Evolutionary conservation across 371 early-diverging fungal genomes (phyloP).

Genomic region (Rhizopus arrhizus): DNA sequence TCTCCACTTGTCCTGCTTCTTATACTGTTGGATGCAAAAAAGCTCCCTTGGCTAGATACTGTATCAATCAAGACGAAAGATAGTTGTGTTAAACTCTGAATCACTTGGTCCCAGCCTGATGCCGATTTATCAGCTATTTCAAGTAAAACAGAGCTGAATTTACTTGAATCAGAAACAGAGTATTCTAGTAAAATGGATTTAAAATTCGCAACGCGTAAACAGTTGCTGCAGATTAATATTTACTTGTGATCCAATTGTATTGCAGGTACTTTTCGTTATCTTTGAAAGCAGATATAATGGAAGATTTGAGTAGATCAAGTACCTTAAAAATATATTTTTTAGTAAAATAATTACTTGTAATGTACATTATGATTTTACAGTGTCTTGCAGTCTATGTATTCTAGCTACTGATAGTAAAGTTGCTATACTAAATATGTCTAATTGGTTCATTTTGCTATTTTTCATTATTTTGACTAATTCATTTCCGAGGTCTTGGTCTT

Average conservation of each 20-base stretch:
- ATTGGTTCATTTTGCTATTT: conserved; percentile 39
- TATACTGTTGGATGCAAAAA: conserved; percentile 4
- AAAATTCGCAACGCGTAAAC: not conserved
- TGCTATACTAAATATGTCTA: conserved; percentile 56
- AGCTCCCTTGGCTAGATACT: conserved; percentile 31
- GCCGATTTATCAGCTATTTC: conserved; percentile 50
- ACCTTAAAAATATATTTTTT: conserved; percentile 21
- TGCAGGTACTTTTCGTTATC: conserved; percentile 54
- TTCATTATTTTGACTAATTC: conserved; percentile 62
- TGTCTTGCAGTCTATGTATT: conserved; percentile 62
- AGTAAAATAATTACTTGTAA: not conserved
- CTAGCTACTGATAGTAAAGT: conserved; percentile 62
- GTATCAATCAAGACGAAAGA: conserved; percentile 59
- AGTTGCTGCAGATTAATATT: not conserved
- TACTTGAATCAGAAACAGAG: conserved; percentile 5
- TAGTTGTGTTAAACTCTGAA: conserved; percentile 60
- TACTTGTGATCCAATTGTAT: conserved; percentile 57
- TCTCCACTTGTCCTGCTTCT: conserved; percentile 24
- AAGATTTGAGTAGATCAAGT: conserved; percentile 54
- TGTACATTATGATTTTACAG: conserved; percentile 24
- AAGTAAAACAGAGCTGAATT: conserved; percentile 18
- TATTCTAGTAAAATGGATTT: conserved; percentile 3
- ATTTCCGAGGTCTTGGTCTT: conserved; percentile 64
- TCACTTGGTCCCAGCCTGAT: conserved; percentile 62
- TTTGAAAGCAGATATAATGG: conserved; percentile 51